Base-by-base conservation (phyloP, 257 asterid species). In the Petunia axillaris region DNA sequence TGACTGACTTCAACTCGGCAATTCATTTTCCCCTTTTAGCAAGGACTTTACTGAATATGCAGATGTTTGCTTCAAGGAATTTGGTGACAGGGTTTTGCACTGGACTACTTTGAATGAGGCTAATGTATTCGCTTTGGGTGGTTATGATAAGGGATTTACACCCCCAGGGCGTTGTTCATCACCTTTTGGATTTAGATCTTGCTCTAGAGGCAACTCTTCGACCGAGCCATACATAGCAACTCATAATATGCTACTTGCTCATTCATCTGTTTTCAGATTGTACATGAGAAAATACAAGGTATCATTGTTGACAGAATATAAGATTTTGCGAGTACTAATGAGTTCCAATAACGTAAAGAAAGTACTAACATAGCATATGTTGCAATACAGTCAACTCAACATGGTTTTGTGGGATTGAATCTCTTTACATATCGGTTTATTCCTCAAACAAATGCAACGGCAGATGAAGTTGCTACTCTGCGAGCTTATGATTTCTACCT, bases 101-200 rank as follows among this genome's bases (percentile, higher is more conserved):
- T 91, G 95, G 95, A 91, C 91, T 13, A 82, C 91, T 37, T 38
- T 91, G 25, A 91, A 91, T 53, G 93, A 91, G 86, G 89, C 90
- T 43, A 91, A 88, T 76, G 14, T 85, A 43, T 82, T 82, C 55
- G 82, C 88, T 63, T 63, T 63, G 68, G 68, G 68, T 63, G 43
- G 68, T 63, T 63, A 63, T 36, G 68, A 63, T 63, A 6, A 1
- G 5, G 68, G 68, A 63, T 63, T 10, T 63, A 36, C 68, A 62
- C 43, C 68, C 68, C 68, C 68, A 63, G 68, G 68, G 44, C 68
- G 13, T 37, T 63, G 68, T 63, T 63, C 68, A 41, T 43, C 68
- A 36, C n/a, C 40, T 63, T 10, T 63, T 36, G 68, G 44, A 9
- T 35, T 36, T 1, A 7, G 44, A 63, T n/a, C 68, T 63, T 63